Conservation (phyloP, 2,329 filamentous ascomycete genomes). For the Monilinia aucupariae region DNA sequence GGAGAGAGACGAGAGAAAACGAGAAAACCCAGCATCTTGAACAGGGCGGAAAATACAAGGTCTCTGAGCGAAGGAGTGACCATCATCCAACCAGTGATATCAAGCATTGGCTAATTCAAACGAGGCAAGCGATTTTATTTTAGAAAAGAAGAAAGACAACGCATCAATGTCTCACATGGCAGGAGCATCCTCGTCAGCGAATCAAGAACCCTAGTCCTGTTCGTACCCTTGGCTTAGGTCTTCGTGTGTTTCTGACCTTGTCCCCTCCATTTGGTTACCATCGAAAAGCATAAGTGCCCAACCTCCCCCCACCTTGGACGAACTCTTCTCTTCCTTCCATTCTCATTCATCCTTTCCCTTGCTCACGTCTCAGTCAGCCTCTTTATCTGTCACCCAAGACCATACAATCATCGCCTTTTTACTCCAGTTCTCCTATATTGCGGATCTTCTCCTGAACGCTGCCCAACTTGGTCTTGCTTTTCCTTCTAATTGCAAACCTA, state of each 20-base stretch:
- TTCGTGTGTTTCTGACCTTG: constrained; percentile 15
- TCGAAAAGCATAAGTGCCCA: constrained; percentile 30
- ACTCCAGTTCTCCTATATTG: constrained; percentile 17
- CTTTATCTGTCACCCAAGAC: constrained; percentile 19
- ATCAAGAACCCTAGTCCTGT: constrained; percentile 3
- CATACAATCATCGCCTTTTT: constrained; percentile 16
- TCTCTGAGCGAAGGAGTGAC: constrained; percentile 2
- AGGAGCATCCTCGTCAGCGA: constrained; percentile 9
- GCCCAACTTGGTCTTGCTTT: constrained; percentile 9
- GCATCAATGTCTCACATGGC: constrained; percentile 31
- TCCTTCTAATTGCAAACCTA: constrained; percentile 19
- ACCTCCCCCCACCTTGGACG: constrained; percentile 21
- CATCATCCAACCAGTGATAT: constrained; percentile 2
- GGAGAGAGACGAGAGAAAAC: background rate
- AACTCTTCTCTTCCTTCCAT: constrained; percentile 20
- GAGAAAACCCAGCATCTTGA: background rate
- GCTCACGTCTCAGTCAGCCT: constrained; percentile 14
- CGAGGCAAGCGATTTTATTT: background rate
- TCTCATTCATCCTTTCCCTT: constrained; percentile 21
- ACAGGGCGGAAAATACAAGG: background rate
- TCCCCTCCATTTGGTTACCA: constrained; percentile 12
- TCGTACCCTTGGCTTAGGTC: constrained; percentile 6
- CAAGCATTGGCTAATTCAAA: constrained; percentile 10
- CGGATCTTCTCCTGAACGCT: constrained; percentile 11
- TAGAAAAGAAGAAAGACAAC: constrained; percentile 22